Base-by-base conservation (phyloP, 495 filamentous ascomycete genomes). In the Daldinia concentrica region DNA sequence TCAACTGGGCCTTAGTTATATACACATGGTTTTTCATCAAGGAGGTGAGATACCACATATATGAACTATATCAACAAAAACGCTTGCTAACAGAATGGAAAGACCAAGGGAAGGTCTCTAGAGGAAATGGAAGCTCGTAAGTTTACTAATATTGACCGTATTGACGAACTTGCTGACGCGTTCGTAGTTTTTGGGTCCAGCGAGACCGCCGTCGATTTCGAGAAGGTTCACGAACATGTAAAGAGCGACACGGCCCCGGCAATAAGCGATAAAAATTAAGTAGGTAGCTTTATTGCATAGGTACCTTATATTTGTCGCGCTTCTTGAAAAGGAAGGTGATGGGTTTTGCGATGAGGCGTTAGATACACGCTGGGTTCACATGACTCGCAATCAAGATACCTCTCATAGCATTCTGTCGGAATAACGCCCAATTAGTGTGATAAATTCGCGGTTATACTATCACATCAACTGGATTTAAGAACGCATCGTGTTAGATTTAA, bases 1-100 rank as follows among this genome's bases (percentile, higher is more conserved):
- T 88, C 76, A 84, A 83, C 57, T 75, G 81, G 62, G 50, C 76
- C 3, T 80, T 85, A 17, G 74, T 80, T 8, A 70, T 76, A 0
- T 84, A 84, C 51, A 82, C 84, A 8, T 81, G 74, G 39, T 69
- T 81, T 69, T 84, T 80, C 66, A 69, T 87, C 6, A 84, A 85
- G 52, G 86, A 86, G 69, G 69, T 72, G 70, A 76, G 71, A 55
- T 60, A 48, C 52, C 48, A 24, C 26, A 30, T 8, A 30, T 1
- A 9, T 6, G 50, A 1, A 14, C 32, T 1, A 3, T 7, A 4
- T 8, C 6, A 5, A 9, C 3, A 9, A 27, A 32, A 11, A 1
- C 32, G 27, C 15, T 50, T 63, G 34, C 57, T 72, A 59, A 67
- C 36, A 15, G 56, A 12, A 9, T 43, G 37, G 4, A 15, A 52